phyloP scores from a whole-genome alignment of 768 basidiomycete genomes.

The Hemileccinum rubropunctum region DNA sequence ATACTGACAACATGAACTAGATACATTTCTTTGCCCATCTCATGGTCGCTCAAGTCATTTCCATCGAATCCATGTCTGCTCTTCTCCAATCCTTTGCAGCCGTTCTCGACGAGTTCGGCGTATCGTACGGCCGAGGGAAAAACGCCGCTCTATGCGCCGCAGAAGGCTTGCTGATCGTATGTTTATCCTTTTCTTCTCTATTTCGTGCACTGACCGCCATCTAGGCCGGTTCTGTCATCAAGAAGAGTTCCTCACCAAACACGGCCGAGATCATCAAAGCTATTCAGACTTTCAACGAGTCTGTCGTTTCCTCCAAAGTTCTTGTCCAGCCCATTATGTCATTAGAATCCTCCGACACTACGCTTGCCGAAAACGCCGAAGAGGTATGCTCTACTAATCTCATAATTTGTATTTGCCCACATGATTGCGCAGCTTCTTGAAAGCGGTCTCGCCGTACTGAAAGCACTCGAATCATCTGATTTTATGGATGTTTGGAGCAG shows the following conservation, averaged over 20 bases:
- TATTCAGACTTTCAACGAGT: constrained; percentile 69
- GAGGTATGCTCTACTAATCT: constrained; percentile 45
- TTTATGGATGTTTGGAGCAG: constrained; percentile 55
- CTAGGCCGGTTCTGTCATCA: constrained; percentile 69
- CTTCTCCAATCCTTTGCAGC: constrained; percentile 81
- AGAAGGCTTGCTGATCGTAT: constrained; percentile 74
- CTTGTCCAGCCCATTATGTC: constrained; percentile 62
- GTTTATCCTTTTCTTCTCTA: constrained; percentile 11
- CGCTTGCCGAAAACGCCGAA: constrained; percentile 49
- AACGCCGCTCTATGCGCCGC: constrained; percentile 77
- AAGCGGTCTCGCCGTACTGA: constrained; percentile 60
- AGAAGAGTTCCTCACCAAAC: constrained; percentile 54
- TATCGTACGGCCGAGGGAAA: constrained; percentile 81
- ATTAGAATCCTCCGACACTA: constrained; percentile 41
- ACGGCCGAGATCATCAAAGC: constrained; percentile 67
- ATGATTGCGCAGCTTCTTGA: constrained; percentile 61
- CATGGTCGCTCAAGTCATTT: constrained; percentile 71
- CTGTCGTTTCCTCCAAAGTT: constrained; percentile 53
- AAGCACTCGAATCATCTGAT: constrained; percentile 55
- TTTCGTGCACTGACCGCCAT: neutral
- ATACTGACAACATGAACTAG: constrained; percentile 38
- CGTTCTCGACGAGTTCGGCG: constrained; percentile 87
- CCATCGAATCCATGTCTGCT: constrained; percentile 72
- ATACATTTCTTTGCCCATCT: constrained; percentile 93
- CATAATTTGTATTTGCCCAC: neutral